Percentiles rank a stretch among this genome's conserved stretches.
Evolutionary conservation across 768 basidiomycete genomes (phyloP).

Genomic region (Leucosporidium creatinivorum): DNA sequence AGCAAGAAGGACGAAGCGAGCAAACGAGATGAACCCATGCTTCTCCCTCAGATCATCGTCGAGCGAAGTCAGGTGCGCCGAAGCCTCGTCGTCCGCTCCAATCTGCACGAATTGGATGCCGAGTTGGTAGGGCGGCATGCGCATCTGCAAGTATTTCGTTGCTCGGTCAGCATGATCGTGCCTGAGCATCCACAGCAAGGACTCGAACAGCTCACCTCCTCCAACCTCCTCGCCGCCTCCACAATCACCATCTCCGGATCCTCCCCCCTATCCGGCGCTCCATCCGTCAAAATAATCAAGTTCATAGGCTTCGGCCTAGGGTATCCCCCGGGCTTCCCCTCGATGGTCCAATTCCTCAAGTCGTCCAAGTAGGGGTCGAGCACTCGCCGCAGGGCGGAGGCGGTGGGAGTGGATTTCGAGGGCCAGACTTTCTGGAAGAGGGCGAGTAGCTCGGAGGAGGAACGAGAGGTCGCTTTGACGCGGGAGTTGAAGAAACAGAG

Average conservation of each 20-base stretch:
- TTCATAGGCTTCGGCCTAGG: constrained; percentile 29
- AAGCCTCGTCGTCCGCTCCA: constrained; percentile 45
- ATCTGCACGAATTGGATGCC: constrained; percentile 65
- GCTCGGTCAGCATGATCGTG: too few relatives aligned
- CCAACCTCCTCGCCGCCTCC: constrained; percentile 22
- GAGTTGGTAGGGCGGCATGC: constrained; percentile 43
- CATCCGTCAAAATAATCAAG: constrained; percentile 31
- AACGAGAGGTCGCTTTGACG: background rate
- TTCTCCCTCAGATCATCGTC: constrained; percentile 16
- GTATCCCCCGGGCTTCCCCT: constrained; percentile 7
- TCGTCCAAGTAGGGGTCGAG: constrained; percentile 28
- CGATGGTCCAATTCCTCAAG: constrained; percentile 1
- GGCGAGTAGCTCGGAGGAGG: constrained; percentile 14
- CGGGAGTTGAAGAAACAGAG: constrained; percentile 30
- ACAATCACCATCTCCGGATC: constrained; percentile 15
- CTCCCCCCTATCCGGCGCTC: constrained; percentile 27
- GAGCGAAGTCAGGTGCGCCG: background rate
- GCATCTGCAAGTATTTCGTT: too few relatives aligned
- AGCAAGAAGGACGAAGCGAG: background rate
- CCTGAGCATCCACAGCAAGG: too few relatives aligned
- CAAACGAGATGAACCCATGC: constrained; percentile 3
- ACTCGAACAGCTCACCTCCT: background rate
- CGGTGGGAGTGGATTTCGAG: constrained; percentile 25
- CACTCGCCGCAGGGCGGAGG: constrained; percentile 23
- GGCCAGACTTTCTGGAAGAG: constrained; percentile 32